These are phyloP conservation scores for Candida anutae DNA, from an alignment of 1,139 yeast genomes.

Conservation along the genomic window DNA sequence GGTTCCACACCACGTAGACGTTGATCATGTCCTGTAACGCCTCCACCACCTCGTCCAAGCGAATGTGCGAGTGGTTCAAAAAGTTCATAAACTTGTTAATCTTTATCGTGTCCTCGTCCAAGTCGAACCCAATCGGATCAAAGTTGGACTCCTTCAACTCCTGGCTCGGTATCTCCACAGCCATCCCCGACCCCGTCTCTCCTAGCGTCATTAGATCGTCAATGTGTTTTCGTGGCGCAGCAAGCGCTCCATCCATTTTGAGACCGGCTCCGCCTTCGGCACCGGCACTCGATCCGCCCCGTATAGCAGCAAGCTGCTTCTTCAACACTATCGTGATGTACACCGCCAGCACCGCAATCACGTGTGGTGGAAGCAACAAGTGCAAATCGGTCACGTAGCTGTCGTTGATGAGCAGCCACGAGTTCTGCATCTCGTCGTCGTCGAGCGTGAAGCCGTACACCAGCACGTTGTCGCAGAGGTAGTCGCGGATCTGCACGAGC, in stretches of 20 bases:
- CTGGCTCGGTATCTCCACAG: not conserved
- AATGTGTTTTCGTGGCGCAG: slow-evolving; percentile 20
- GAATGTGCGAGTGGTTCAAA: slow-evolving; percentile 67
- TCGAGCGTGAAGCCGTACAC: slow-evolving; percentile 33
- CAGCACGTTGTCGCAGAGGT: slow-evolving; percentile 22
- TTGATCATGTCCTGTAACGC: slow-evolving; percentile 77
- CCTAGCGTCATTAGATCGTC: slow-evolving; percentile 30
- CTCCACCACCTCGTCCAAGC: slow-evolving; percentile 68
- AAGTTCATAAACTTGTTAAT: slow-evolving; percentile 53
- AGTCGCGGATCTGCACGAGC: slow-evolving; percentile 50
- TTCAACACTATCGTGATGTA: slow-evolving; percentile 63
- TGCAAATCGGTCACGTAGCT: slow-evolving; percentile 84
- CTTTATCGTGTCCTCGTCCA: slow-evolving; percentile 36
- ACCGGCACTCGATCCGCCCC: slow-evolving; percentile 5
- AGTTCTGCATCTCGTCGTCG: slow-evolving; percentile 70
- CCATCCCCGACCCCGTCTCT: slow-evolving; percentile 4
- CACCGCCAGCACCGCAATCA: slow-evolving; percentile 78
- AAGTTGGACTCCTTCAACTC: slow-evolving; percentile 4
- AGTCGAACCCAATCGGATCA: slow-evolving; percentile 16
- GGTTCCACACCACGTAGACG: slow-evolving; percentile 77
- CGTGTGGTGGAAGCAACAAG: slow-evolving; percentile 79
- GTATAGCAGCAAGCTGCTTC: slow-evolving; percentile 20
- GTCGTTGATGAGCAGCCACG: slow-evolving; percentile 89
- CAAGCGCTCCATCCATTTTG: no score
- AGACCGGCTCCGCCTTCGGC: slow-evolving; percentile 2